Conservation (phyloP, 768 basidiomycete species). For the Rhizopogon vinicolor region DNA sequence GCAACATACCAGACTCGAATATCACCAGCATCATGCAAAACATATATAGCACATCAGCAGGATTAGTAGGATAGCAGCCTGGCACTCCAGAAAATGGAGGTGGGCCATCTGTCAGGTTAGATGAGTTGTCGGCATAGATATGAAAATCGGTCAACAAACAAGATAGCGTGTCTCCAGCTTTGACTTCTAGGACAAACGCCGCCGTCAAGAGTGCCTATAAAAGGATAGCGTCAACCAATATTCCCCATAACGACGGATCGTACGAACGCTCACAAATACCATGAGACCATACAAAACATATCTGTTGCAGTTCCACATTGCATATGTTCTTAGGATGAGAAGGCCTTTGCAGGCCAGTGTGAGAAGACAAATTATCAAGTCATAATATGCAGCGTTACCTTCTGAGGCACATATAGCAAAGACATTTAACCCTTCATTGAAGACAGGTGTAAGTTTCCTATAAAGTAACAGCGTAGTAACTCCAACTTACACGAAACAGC, state of each 20-base stretch:
- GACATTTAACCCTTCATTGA: constrained; percentile 1
- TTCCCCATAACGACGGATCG: background rate
- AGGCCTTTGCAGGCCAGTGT: background rate
- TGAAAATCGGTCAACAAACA: background rate
- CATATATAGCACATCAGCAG: background rate
- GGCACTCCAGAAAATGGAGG: background rate
- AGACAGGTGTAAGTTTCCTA: background rate
- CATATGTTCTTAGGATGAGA: constrained; percentile 4
- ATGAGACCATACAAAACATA: background rate
- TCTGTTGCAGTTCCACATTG: constrained; percentile 4
- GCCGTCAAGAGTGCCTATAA: background rate
- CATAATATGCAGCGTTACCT: background rate
- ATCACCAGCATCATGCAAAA: background rate
- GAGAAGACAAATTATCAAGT: background rate
- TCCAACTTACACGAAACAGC: background rate
- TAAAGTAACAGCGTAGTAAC: background rate
- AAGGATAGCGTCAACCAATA: background rate
- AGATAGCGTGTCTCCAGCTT: background rate
- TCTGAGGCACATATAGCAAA: constrained; percentile 3
- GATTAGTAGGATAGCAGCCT: constrained; percentile 1
- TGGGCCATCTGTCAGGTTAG: constrained; percentile 1
- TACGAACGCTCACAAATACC: background rate
- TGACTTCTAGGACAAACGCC: constrained; percentile 1
- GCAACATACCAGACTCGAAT: background rate
- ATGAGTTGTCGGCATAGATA: background rate